These are phyloP conservation scores for Rhodamnia argentea DNA, from an alignment of 345 rosid genomes.

Conservation along the genomic window DNA sequence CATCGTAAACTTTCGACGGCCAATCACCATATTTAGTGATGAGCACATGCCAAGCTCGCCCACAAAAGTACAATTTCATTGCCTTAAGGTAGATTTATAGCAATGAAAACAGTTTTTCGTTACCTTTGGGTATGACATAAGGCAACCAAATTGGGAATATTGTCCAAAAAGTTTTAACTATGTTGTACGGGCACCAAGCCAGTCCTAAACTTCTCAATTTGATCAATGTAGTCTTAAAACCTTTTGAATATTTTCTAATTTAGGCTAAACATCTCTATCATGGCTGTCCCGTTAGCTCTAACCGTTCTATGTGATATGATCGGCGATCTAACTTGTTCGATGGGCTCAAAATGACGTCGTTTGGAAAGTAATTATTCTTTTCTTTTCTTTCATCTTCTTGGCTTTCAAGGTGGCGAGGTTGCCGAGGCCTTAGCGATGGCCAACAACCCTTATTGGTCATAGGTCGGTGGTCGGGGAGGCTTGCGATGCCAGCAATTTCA, in stretches of 20 bases:
- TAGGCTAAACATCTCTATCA: not conserved
- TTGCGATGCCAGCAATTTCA: not conserved
- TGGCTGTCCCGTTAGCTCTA: accelerated
- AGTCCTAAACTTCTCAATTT: not conserved
- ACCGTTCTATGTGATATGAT: not conserved
- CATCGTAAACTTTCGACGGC: too few species aligned
- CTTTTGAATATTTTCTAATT: not conserved
- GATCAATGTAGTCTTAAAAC: not conserved
- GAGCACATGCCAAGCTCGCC: not conserved
- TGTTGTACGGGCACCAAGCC: accelerated
- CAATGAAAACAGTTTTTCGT: not conserved
- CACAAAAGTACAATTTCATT: not conserved
- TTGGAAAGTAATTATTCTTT: not conserved
- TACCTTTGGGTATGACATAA: not conserved
- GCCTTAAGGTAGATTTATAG: not conserved
- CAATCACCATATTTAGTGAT: too few species aligned
- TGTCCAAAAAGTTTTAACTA: accelerated
- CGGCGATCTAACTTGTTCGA: not conserved
- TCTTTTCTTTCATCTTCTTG: not conserved
- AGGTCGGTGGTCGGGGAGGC: not conserved
- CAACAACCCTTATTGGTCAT: not conserved
- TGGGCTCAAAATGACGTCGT: not conserved
- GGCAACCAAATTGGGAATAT: not conserved
- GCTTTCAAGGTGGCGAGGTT: not conserved
- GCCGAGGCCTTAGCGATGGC: not conserved